Percentiles rank a stretch among this genome's conserved stretches.
These are phyloP conservation scores for Podila epigama DNA, from an alignment of 192 early-diverging fungal species.

Conservation along the genomic window DNA sequence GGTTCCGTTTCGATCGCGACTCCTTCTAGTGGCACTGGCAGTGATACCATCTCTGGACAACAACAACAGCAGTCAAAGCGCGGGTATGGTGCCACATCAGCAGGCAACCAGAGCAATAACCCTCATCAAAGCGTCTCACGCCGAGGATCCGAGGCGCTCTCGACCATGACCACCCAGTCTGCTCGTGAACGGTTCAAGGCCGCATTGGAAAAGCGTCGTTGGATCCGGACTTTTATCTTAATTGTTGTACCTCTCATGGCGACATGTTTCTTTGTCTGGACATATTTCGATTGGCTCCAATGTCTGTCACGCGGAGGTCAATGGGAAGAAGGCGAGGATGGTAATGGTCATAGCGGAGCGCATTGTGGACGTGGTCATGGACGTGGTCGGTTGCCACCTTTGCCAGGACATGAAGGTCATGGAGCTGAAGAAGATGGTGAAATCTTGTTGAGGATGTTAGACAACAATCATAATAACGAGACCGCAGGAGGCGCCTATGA, in stretches of 20 bases:
- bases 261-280: conserved; percentile 13
- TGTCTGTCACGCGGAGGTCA: background rate
- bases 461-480: background rate
- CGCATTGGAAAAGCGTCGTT: conserved; percentile 8
- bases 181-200: background rate
- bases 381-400: conserved; percentile 9
- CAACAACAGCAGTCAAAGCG: too few species aligned
- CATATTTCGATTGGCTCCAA: conserved; percentile 9
- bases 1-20: background rate
- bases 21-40: background rate
- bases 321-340: background rate
- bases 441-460: background rate
- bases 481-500: background rate
- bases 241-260: conserved; percentile 3
- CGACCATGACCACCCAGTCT: background rate
- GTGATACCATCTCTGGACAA: too few species aligned
- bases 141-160: background rate
- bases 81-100: background rate
- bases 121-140: background rate
- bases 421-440: background rate
- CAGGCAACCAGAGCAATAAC: too few species aligned
- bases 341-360: background rate
- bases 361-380: conserved; percentile 8
- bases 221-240: background rate
- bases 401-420: background rate